phyloP scores from a whole-genome alignment of 768 basidiomycete genomes.

The Lentinus tigrinus region DNA sequence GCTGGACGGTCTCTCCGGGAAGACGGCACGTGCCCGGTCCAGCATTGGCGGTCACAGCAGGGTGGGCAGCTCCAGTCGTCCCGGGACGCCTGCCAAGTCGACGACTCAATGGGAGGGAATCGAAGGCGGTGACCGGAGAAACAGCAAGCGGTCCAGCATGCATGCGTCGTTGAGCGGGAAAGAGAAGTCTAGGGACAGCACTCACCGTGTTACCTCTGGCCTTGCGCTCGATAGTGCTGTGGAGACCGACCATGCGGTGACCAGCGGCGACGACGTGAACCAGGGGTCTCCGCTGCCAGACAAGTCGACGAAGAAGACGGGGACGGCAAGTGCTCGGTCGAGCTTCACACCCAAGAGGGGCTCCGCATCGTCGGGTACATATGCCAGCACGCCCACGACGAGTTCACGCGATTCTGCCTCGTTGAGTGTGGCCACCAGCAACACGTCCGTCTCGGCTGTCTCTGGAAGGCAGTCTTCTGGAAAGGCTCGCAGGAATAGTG shows the following conservation, averaged over 20 bases:
- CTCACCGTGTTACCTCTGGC: constrained; percentile 40
- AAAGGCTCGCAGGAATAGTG: constrained; percentile 73
- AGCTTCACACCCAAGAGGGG: constrained; percentile 86
- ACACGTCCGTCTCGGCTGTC: constrained; percentile 70
- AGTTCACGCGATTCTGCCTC: constrained; percentile 88
- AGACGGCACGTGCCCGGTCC: constrained; percentile 72
- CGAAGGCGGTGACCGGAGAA: constrained; percentile 41
- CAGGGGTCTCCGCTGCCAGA: constrained; percentile 46
- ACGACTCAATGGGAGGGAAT: constrained; percentile 74
- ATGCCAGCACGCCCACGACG: constrained; percentile 70
- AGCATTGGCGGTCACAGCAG: constrained; percentile 50
- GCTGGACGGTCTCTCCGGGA: constrained; percentile 83
- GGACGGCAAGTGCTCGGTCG: constrained; percentile 55
- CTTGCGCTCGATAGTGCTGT: constrained; percentile 31
- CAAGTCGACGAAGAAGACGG: constrained; percentile 66
- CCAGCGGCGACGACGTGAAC: constrained; percentile 51
- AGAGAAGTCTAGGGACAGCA: constrained; percentile 38
- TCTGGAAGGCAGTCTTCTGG: constrained; percentile 72
- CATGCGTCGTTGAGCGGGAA: constrained; percentile 44
- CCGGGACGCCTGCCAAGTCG: constrained; percentile 70
- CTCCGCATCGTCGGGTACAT: constrained; percentile 86
- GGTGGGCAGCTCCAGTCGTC: constrained; percentile 57
- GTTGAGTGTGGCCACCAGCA: constrained; percentile 73
- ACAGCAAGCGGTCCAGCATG: constrained; percentile 31
- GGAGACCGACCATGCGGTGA: constrained; percentile 45